Percentiles rank a stretch among this genome's conserved stretches.
Conservation (phyloP, 129 eudicot species). For the Flaveria brownii region DNA sequence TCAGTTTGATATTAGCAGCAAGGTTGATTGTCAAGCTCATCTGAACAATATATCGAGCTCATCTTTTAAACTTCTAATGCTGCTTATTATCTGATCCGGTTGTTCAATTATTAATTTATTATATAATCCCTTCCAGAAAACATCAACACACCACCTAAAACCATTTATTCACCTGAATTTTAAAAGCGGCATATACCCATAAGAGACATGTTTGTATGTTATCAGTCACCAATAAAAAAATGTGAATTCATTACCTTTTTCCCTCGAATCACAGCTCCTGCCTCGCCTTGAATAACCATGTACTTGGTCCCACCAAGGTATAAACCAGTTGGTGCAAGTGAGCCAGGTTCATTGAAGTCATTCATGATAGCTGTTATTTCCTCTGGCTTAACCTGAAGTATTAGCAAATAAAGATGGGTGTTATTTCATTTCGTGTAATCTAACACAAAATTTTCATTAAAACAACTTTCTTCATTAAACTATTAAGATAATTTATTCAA, state of each 20-base stretch:
- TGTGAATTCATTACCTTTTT: conserved; percentile 58
- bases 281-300: conserved; percentile 95
- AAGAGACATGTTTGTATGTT: not conserved
- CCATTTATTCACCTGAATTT: conserved; percentile 8
- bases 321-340: conserved; percentile 94
- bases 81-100: not conserved
- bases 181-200: not conserved
- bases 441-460: conserved; percentile 1
- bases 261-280: conserved; percentile 89
- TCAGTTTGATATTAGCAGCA: not conserved
- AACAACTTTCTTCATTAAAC: conserved; percentile 2
- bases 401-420: not conserved
- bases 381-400: conserved; percentile 66
- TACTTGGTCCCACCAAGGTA: conserved; percentile 84
- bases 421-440: conserved; percentile 5
- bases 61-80: not conserved
- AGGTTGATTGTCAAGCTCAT: not conserved
- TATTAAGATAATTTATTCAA: not conserved
- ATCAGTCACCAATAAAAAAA: not conserved
- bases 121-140: not conserved
- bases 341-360: conserved; percentile 75
- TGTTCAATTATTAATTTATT: not conserved
- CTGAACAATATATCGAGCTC: not conserved
- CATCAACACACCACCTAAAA: conserved; percentile 10
- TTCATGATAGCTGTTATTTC: conserved; percentile 69